These are phyloP conservation scores for Pharnaceum exiguum DNA, from an alignment of 148 eudicot genomes.

Conservation along the genomic window DNA sequence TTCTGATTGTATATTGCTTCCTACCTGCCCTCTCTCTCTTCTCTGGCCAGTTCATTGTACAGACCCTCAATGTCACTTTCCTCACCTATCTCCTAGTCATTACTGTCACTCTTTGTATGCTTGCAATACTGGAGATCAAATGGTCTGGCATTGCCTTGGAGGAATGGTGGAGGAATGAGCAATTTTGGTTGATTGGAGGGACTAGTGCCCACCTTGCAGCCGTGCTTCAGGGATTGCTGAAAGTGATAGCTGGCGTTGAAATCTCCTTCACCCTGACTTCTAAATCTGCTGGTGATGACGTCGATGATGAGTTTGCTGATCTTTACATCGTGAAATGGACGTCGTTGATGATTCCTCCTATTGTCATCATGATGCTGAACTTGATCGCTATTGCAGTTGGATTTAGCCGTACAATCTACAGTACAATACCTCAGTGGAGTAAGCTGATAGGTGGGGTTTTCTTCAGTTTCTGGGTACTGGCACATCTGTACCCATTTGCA, in stretches of 20 bases:
- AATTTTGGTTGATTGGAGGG: conserved; percentile 93
- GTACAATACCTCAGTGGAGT: conserved; percentile 86
- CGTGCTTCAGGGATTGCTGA: conserved; percentile 77
- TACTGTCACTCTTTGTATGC: conserved; percentile 55
- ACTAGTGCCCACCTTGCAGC: conserved; percentile 95
- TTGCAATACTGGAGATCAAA: conserved; percentile 76
- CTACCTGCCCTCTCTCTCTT: conserved; percentile 91
- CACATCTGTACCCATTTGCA: conserved; percentile 83
- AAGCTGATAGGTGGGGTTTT: conserved; percentile 80
- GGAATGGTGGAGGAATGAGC: conserved; percentile 96
- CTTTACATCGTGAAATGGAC: conserved; percentile 85
- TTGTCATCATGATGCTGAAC: conserved; percentile 75
- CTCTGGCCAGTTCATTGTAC: conserved; percentile 90
- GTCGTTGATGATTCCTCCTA: conserved; percentile 83
- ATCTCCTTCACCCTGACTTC: conserved; percentile 81
- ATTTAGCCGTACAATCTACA: conserved; percentile 79
- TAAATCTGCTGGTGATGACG: conserved; percentile 72
- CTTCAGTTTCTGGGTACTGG: conserved; percentile 94
- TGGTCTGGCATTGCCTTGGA: conserved; percentile 85
- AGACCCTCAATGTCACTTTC: conserved; percentile 73
- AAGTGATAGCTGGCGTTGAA: conserved; percentile 84
- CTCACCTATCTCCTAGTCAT: conserved; percentile 67
- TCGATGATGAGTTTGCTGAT: conserved; percentile 83
- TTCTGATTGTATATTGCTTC: conserved; percentile 82
- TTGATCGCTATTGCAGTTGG: conserved; percentile 84